phyloP scores from a whole-genome alignment of 148 eudicot genomes.

The Rhododendron simsii region DNA sequence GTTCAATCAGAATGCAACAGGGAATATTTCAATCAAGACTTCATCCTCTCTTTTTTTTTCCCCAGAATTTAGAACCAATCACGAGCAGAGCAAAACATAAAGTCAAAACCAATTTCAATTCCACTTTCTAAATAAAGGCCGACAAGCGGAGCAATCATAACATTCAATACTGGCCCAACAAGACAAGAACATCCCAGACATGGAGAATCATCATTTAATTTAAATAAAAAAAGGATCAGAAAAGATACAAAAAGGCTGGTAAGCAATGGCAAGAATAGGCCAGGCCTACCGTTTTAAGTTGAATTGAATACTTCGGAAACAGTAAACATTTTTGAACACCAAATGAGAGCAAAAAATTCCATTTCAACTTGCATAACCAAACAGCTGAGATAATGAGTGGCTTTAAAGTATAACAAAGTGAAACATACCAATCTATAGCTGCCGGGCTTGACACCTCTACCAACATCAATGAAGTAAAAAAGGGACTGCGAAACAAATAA shows the following conservation, averaged over 20 bases:
- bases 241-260: not conserved
- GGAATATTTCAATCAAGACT: not conserved
- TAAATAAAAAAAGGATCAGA: not conserved
- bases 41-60: not conserved
- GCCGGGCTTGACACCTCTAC: conserved; percentile 76
- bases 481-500: conserved; percentile 51
- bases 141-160: not conserved
- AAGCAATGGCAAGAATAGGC: not conserved
- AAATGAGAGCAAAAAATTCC: not conserved
- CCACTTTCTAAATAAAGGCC: not conserved
- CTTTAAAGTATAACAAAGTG: conserved; percentile 6
- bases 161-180: not conserved
- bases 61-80: not conserved
- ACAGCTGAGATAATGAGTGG: not conserved
- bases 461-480: conserved; percentile 86
- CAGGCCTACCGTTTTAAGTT: not conserved
- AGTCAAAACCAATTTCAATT: not conserved
- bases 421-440: conserved; percentile 76
- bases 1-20: not conserved
- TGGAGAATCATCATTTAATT: not conserved
- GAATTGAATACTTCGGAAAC: not conserved
- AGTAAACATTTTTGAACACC: not conserved
- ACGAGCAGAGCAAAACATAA: not conserved
- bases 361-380: not conserved
- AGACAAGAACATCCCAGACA: not conserved